Conservation (phyloP, 1,284 basidiomycete genomes). For the Paramarasmius palmivorus region DNA sequence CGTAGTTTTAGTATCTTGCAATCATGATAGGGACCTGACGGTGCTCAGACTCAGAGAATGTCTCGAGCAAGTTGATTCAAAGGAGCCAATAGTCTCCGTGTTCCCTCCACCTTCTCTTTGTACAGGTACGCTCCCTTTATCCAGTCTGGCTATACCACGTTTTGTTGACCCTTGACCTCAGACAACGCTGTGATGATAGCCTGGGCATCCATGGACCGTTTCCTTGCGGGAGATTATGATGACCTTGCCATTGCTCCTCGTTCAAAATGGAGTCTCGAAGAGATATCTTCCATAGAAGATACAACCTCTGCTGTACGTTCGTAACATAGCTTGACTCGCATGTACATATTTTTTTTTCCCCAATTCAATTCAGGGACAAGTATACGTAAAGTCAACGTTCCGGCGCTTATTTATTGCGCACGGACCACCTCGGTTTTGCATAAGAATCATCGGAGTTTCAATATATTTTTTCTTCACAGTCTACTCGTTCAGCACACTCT, state of each 20-base stretch:
- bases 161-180: slow-evolving; percentile 28
- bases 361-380: too few relatives aligned
- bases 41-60: slow-evolving; percentile 31
- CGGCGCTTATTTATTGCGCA: too few relatives aligned
- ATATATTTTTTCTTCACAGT: too few relatives aligned
- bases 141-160: background rate
- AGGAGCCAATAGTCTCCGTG: slow-evolving; percentile 37
- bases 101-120: slow-evolving; percentile 80
- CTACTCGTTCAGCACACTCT: too few relatives aligned
- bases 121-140: slow-evolving; percentile 57
- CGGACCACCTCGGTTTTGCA: too few relatives aligned
- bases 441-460: too few relatives aligned
- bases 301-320: too few relatives aligned
- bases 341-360: too few relatives aligned
- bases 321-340: too few relatives aligned
- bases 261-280: slow-evolving; percentile 74
- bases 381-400: too few relatives aligned
- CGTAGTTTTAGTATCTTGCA: slow-evolving; percentile 13
- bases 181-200: slow-evolving; percentile 97
- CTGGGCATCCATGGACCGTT: slow-evolving; percentile 84
- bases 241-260: slow-evolving; percentile 57
- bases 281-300: slow-evolving; percentile 28
- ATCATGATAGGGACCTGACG: background rate
- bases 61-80: slow-evolving; percentile 33
- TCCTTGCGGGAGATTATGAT: slow-evolving; percentile 68